phyloP scores from a whole-genome alignment of 2,329 filamentous ascomycete genomes.

The Claviceps sp. region DNA sequence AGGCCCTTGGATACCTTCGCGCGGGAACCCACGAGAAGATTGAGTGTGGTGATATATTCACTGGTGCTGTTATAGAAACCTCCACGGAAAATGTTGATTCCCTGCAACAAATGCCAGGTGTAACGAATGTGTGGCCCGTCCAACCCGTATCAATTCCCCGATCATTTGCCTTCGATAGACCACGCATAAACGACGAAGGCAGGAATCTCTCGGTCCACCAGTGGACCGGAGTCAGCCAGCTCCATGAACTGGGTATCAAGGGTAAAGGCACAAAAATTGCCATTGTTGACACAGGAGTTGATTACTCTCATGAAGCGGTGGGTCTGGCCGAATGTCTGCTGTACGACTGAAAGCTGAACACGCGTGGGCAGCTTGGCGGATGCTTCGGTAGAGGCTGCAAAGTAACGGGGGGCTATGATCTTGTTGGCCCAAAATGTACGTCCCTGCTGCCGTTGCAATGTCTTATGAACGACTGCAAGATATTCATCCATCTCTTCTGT shows the following conservation, averaged over 20 bases:
- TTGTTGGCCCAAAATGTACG: constrained; percentile 22
- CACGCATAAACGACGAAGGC: constrained; percentile 11
- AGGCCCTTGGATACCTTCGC: constrained; percentile 9
- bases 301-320: constrained; percentile 26
- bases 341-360: background rate
- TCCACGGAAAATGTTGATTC: constrained; percentile 19
- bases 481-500: background rate
- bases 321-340: background rate
- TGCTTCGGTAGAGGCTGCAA: constrained; percentile 27
- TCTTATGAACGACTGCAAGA: background rate
- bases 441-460: background rate
- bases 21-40: constrained; percentile 14
- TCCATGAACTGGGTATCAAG: constrained; percentile 23
- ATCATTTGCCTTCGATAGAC: background rate
- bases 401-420: constrained; percentile 23
- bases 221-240: constrained; percentile 25
- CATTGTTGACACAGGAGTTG: constrained; percentile 26
- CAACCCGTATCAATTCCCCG: constrained; percentile 11
- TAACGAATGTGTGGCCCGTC: constrained; percentile 24
- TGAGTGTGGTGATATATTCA: constrained; percentile 23
- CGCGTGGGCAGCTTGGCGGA: constrained; percentile 19
- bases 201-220: constrained; percentile 17
- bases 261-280: constrained; percentile 25
- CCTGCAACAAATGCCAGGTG: constrained; percentile 18
- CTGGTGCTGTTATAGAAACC: constrained; percentile 20